phyloP scores from a whole-genome alignment of 495 filamentous ascomycete species.

The Penicillium turbatum region DNA sequence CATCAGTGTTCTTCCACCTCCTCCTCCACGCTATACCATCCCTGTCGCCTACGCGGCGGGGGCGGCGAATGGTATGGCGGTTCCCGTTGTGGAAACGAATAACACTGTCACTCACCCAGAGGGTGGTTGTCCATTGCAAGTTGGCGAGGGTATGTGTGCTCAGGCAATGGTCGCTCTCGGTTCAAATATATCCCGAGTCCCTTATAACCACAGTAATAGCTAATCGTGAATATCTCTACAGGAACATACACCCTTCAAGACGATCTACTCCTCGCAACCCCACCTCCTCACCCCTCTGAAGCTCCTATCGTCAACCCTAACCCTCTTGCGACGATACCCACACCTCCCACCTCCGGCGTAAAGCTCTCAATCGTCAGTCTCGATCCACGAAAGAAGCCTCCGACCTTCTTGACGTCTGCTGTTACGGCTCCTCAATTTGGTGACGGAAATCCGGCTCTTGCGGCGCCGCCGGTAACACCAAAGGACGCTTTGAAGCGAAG shows the following conservation, averaged over 20 bases:
- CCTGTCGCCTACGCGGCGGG: constrained; percentile 62
- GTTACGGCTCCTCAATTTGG: constrained; percentile 68
- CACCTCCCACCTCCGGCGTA: constrained; percentile 79
- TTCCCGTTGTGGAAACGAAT: constrained; percentile 83
- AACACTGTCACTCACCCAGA: constrained; percentile 78
- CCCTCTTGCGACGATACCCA: constrained; percentile 77
- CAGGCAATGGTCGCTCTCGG: neutral
- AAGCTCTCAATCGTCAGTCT: constrained; percentile 74
- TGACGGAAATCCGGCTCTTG: constrained; percentile 75
- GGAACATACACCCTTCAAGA: constrained; percentile 87
- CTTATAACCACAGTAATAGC: neutral
- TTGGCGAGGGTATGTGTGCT: constrained; percentile 71
- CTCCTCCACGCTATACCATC: constrained; percentile 76
- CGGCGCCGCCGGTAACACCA: constrained; percentile 39
- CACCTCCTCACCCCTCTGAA: constrained; percentile 92
- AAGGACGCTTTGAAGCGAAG: constrained; percentile 75
- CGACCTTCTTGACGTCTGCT: constrained; percentile 42
- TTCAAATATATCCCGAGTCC: neutral
- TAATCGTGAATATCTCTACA: constrained; percentile 28
- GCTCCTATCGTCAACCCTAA: constrained; percentile 80
- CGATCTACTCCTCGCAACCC: constrained; percentile 86
- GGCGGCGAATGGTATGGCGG: constrained; percentile 56
- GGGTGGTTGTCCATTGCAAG: constrained; percentile 68
- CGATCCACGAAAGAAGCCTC: constrained; percentile 54
- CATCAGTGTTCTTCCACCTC: constrained; percentile 72